Conservation (phyloP, 148 eudicot genomes). For the Amaranthus palmeri region DNA sequence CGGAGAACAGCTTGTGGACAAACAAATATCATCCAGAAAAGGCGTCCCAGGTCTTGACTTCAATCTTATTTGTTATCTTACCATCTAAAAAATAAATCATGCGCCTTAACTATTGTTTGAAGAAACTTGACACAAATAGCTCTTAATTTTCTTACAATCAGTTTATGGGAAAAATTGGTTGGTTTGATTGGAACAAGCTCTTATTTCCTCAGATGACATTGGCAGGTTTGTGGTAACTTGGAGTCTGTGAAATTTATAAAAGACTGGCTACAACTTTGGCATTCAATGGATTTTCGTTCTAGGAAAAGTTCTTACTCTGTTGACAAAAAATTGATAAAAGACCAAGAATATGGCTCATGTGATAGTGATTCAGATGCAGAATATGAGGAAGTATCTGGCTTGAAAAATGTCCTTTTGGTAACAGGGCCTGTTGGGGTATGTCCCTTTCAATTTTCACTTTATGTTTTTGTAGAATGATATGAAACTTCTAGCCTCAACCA, state of each 20-base stretch:
- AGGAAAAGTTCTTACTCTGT: slow-evolving; percentile 30
- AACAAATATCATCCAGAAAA: slow-evolving; percentile 78
- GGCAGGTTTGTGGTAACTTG: slow-evolving; percentile 85
- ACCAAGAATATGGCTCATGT: slow-evolving; percentile 34
- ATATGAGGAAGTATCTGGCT: slow-evolving; percentile 32
- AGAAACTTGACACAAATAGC: background rate
- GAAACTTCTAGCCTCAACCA: background rate
- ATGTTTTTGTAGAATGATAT: background rate
- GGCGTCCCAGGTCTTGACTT: slow-evolving; percentile 64
- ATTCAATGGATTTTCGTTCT: slow-evolving; percentile 44
- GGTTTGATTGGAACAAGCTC: background rate
- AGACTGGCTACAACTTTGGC: slow-evolving; percentile 87
- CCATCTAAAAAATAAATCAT: background rate
- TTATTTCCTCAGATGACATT: slow-evolving; percentile 7
- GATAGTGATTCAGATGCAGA: slow-evolving; percentile 51
- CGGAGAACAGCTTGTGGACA: slow-evolving; percentile 85
- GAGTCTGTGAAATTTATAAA: slow-evolving; percentile 66
- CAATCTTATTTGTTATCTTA: background rate
- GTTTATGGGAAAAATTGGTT: background rate
- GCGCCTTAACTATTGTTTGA: background rate
- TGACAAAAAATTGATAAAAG: slow-evolving; percentile 29
- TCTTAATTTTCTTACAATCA: background rate
- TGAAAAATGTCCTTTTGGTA: slow-evolving; percentile 87
- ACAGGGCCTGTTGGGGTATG: slow-evolving; percentile 98
- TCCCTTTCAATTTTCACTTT: slow-evolving; percentile 7